Conservation (phyloP, 2,329 filamentous ascomycete genomes). For the Pyricularia pennisetigena region DNA sequence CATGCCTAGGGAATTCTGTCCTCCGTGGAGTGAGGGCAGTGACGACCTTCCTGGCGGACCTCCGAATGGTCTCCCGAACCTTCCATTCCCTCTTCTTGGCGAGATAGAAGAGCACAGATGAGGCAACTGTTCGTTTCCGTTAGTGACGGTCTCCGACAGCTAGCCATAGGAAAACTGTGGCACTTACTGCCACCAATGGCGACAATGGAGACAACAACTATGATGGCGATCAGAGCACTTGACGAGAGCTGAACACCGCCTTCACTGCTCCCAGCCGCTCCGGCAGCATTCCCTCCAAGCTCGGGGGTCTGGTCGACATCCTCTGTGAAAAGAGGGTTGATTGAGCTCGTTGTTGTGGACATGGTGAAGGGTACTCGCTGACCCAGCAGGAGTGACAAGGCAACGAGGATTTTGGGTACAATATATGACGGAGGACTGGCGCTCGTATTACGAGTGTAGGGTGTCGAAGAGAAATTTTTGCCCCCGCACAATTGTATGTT, state of each 20-base stretch:
- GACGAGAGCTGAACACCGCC: constrained; percentile 55
- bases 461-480: not conserved
- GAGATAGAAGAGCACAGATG: constrained; percentile 62
- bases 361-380: constrained; percentile 19
- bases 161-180: not conserved
- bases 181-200: constrained; percentile 56
- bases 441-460: not conserved
- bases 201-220: constrained; percentile 58
- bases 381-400: not conserved
- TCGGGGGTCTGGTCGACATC: constrained; percentile 23
- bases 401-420: not conserved
- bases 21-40: constrained; percentile 53
- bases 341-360: constrained; percentile 22
- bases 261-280: constrained; percentile 53
- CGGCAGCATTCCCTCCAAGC: constrained; percentile 37
- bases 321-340: constrained; percentile 34
- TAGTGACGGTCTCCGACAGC: constrained; percentile 3
- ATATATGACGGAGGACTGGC: not conserved
- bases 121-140: constrained; percentile 38
- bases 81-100: constrained; percentile 83
- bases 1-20: constrained; percentile 48
- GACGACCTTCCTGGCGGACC: constrained; percentile 54
- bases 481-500: not conserved
- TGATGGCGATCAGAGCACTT: constrained; percentile 64
- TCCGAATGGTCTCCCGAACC: constrained; percentile 59